Conservation (phyloP, 2,329 filamentous ascomycete species). For the Talaromyces sp. region DNA sequence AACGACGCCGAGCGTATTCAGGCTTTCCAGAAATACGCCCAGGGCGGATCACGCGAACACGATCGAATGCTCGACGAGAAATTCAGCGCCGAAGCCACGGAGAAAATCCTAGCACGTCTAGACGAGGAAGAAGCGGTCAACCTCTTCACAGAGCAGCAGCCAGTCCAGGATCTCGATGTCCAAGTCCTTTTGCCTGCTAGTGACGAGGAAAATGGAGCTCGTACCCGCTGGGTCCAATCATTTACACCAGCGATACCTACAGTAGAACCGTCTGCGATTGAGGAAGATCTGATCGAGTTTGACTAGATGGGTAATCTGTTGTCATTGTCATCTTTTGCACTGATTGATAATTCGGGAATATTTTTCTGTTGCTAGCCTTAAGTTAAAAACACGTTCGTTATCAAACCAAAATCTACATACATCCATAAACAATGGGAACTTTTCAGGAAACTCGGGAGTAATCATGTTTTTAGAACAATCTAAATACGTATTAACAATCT, state of each 20-base stretch:
- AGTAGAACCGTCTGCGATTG: neutral
- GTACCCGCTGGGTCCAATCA: neutral
- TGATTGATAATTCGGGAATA: neutral
- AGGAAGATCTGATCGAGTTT: neutral
- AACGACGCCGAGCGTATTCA: neutral
- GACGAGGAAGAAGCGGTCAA: conserved; percentile 14
- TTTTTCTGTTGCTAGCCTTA: neutral
- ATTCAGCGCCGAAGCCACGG: conserved; percentile 8
- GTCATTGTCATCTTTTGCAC: neutral
- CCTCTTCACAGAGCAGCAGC: conserved; percentile 14
- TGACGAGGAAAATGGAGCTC: neutral
- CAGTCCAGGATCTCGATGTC: neutral
- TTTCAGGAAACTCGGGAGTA: neutral
- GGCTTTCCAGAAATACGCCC: conserved; percentile 24
- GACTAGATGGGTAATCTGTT: neutral
- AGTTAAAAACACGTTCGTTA: neutral
- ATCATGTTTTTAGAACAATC: neutral
- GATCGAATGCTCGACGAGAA: conserved; percentile 19
- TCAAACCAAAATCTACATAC: neutral
- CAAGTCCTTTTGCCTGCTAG: neutral
- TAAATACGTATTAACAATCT: neutral
- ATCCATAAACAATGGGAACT: neutral
- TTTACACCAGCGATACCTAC: neutral
- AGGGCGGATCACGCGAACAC: conserved; percentile 23
- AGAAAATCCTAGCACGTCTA: conserved; percentile 12